phyloP scores from a whole-genome alignment of 106 monocot genomes.

The Apostasia shenzhenica region DNA sequence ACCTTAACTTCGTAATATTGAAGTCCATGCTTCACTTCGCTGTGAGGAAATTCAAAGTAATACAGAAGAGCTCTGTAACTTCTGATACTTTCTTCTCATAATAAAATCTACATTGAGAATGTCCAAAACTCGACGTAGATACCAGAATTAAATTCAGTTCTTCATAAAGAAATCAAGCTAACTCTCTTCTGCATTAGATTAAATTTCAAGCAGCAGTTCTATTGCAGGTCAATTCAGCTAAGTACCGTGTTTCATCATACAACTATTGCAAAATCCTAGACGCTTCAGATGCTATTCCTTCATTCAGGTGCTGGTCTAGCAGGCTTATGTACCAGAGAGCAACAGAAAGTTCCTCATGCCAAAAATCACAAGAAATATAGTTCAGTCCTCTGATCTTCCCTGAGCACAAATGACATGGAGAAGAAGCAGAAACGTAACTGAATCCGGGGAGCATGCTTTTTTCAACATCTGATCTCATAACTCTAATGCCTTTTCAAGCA shows the following conservation, averaged over 20 bases:
- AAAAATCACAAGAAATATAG: slow-evolving; percentile 39
- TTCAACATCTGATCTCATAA: slow-evolving; percentile 60
- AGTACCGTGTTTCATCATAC: slow-evolving; percentile 13
- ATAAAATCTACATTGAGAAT: too few species aligned
- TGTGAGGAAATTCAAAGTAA: too few species aligned
- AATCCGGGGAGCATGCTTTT: slow-evolving; percentile 43
- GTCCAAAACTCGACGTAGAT: too few species aligned
- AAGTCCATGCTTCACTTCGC: too few species aligned
- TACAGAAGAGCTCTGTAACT: too few species aligned
- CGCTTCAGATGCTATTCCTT: slow-evolving; percentile 35
- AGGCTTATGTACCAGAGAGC: slow-evolving; percentile 36
- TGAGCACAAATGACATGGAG: slow-evolving; percentile 64
- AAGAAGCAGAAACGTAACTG: slow-evolving; percentile 53
- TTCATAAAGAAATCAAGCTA: too few species aligned
- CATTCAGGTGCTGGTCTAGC: slow-evolving; percentile 29
- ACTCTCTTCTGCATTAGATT: too few species aligned
- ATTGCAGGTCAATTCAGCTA: not conserved
- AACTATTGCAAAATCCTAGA: slow-evolving; percentile 42
- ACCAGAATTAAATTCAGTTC: too few species aligned
- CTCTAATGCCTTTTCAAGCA: slow-evolving; percentile 58
- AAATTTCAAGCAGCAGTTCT: slow-evolving; percentile 1
- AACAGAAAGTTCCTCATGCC: slow-evolving; percentile 38
- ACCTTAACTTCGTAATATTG: too few species aligned
- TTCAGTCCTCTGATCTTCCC: slow-evolving; percentile 42
- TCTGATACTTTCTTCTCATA: too few species aligned